A percentile compares a stretch with the other conserved stretches of the same genome.
Conservation (phyloP, 2,329 filamentous ascomycete genomes). For the Epichloe glyceriae region DNA sequence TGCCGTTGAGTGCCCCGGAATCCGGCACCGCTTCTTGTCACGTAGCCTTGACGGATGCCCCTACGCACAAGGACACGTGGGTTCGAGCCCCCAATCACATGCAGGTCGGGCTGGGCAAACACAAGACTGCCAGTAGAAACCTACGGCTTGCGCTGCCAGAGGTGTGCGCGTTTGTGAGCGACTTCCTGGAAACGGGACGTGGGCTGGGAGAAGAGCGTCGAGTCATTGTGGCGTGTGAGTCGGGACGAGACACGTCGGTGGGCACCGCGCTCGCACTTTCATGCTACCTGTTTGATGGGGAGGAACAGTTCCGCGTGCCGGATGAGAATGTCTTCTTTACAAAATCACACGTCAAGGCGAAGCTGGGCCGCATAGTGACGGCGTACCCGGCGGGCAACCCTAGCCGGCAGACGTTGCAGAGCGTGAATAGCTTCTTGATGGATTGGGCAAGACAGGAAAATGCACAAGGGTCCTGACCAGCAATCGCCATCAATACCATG, state of each 20-base stretch:
- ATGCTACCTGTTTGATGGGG: conserved; percentile 57
- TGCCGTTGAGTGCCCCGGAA: conserved; percentile 14
- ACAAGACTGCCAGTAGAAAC: conserved; percentile 71
- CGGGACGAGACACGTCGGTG: conserved; percentile 68
- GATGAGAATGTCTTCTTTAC: conserved; percentile 32
- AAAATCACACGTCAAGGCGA: conserved; percentile 65
- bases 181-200: conserved; percentile 17
- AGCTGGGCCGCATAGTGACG: conserved; percentile 71
- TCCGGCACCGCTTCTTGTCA: conserved; percentile 24
- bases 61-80: conserved; percentile 32
- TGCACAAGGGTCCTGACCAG: not conserved
- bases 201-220: not conserved
- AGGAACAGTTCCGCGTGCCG: conserved; percentile 32
- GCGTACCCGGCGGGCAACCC: conserved; percentile 71
- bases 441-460: conserved; percentile 25
- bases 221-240: conserved; percentile 56
- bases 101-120: conserved; percentile 52
- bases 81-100: conserved; percentile 25
- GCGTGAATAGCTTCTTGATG: conserved; percentile 85
- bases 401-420: conserved; percentile 73
- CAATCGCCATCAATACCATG: too few relatives aligned
- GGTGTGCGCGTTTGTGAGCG: conserved; percentile 43
- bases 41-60: conserved; percentile 29
- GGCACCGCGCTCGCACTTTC: conserved; percentile 64
- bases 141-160: conserved; percentile 57